Evolutionary conservation across 768 basidiomycete genomes (phyloP).

Genomic region (Amanita pallidorosea): DNA sequence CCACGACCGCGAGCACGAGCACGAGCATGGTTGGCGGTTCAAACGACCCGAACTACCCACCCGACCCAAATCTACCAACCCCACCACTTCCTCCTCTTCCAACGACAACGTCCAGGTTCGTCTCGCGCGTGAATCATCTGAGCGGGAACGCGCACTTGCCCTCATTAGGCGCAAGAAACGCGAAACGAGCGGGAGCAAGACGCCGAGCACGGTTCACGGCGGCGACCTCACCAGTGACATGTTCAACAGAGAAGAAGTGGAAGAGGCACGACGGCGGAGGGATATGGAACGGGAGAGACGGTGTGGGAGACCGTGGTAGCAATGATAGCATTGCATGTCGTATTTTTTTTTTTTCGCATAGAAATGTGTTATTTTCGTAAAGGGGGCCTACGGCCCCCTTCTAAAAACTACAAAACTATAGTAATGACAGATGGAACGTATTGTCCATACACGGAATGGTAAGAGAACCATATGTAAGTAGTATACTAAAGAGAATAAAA

Average conservation of each 20-base stretch:
- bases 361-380: no score
- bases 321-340: no score
- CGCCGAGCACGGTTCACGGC: conserved; percentile 59
- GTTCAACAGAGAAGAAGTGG: conserved; percentile 60
- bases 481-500: no score
- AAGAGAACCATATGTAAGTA: no score
- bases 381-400: no score
- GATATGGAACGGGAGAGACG: conserved; percentile 26
- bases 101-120: conserved; percentile 32
- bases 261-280: conserved; percentile 52
- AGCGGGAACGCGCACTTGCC: conserved; percentile 64
- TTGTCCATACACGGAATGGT: no score
- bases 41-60: conserved; percentile 11
- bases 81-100: no score
- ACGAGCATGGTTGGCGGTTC: conserved; percentile 8
- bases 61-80: not conserved
- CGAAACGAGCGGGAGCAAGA: conserved; percentile 53
- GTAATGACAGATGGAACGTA: no score
- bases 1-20: conserved; percentile 9
- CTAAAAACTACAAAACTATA: no score
- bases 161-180: conserved; percentile 58
- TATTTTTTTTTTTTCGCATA: no score
- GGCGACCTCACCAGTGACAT: conserved; percentile 53
- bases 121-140: conserved; percentile 60
- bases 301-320: no score